Base-by-base conservation (phyloP, 73 alveolate genomes). In the Breviolum minutum region DNA sequence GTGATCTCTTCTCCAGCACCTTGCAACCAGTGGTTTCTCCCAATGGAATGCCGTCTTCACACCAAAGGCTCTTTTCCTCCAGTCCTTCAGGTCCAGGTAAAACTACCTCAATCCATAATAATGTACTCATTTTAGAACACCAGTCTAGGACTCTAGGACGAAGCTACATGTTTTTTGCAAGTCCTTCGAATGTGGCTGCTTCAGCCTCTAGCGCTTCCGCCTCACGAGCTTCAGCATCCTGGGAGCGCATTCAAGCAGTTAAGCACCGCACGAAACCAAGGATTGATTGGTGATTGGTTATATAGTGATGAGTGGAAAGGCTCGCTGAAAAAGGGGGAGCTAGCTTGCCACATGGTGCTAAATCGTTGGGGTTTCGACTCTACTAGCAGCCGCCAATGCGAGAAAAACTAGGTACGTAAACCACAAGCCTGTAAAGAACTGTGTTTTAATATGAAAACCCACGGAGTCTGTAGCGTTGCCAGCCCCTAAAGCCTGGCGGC, bases 11-110 rank as follows among this genome's bases (percentile, higher is more conserved):
- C 87, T 90, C 96, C 60, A 90, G 87, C 40, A 90, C 96, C 22
- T 26, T 71, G 96, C 96, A 90, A n/a, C 96, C 96, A 5, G 96
- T 90, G 63, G 77, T 87, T 60, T 71, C 96, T 12, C 96, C 87
- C 32, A 27, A 62, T 32, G 86, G 32, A 80, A 8, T 80, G 27
- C 88, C 88, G 8, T 40, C 88, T 68, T 16, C 29, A 9, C 63
- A 26, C 95, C 95, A 88, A 22, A 30, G 27, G 86, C 95, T 68
- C 71, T 88, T 88, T 70, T 68, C 95, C 64, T 88, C 95, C 32
- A 88, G 95, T 11, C 95, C 86, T 63, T 63, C 73, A 87, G 26
- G 54, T 40, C 54, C 40, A n/a, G 7, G 7, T 26, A 24, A 32
- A 29, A 22, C 94, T 63, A 71, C 81, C 66, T 66, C 54, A 40